A percentile compares a stretch with the other conserved stretches of the same genome.
phyloP scores from a whole-genome alignment of 768 basidiomycete genomes.

The Boletus rubescentipes region DNA sequence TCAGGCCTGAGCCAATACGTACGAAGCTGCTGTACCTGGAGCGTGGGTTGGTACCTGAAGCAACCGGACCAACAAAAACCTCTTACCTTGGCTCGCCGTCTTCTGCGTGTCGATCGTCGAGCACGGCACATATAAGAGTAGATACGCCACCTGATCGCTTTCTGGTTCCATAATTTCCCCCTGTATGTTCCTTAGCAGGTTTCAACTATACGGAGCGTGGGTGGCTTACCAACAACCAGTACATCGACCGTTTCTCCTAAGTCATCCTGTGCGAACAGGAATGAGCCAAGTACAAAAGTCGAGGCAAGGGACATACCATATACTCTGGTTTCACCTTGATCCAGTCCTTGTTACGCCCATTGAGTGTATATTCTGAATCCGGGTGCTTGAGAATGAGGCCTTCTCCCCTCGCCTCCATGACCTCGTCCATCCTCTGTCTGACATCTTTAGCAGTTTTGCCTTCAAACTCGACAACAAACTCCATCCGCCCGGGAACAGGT shows the following conservation, averaged over 20 bases:
- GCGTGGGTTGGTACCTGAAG: not conserved
- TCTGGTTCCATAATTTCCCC: constrained; percentile 85
- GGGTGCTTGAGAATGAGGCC: constrained; percentile 92
- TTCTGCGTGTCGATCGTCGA: constrained; percentile 63
- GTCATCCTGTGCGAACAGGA: constrained; percentile 56
- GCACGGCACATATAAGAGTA: constrained; percentile 83
- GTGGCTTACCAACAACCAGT: constrained; percentile 73
- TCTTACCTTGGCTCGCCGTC: constrained; percentile 62
- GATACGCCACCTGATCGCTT: constrained; percentile 87
- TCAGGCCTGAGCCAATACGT: constrained; percentile 87
- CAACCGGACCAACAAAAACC: not conserved
- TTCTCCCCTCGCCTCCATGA: constrained; percentile 86
- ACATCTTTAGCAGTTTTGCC: constrained; percentile 85
- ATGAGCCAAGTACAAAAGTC: not conserved
- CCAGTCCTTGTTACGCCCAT: constrained; percentile 90
- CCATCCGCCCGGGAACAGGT: constrained; percentile 74
- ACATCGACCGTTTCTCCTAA: constrained; percentile 93
- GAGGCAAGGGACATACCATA: constrained; percentile 49
- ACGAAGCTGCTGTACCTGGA: constrained; percentile 82
- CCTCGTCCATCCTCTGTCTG: constrained; percentile 70
- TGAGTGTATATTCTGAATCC: constrained; percentile 74
- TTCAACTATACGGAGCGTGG: not conserved
- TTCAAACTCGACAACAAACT: constrained; percentile 68
- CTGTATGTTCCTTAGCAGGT: constrained; percentile 36
- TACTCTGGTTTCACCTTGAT: constrained; percentile 93